Base-by-base conservation (phyloP, 1,284 basidiomycete genomes). In the Ganoderma resinaceum region DNA sequence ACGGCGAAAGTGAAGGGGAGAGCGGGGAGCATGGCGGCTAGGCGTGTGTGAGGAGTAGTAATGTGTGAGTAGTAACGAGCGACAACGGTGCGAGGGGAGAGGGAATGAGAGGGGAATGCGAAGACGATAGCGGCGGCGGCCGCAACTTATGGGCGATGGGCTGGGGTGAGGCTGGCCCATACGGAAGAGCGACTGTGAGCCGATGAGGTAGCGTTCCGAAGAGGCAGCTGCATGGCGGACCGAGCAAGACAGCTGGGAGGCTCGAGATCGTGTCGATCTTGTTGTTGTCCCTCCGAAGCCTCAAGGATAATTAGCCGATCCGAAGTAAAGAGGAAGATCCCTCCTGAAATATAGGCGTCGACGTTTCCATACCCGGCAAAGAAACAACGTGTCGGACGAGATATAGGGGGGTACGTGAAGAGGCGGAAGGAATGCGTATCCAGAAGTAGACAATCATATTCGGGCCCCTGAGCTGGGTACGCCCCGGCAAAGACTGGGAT, bases 131-230 rank as follows among this genome's bases (percentile, higher is more conserved):
- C 11, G 23, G 14, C 23, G 46, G 23, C 5, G 46, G 46, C 60
- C 60, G 61, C n/a, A 5, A 60, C 57, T 63, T 66, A 66, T 23
- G 58, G 53, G 66, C 63, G 64, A 61, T 64, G 63, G 66, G 63
- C 37, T 9, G 9, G 2, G 61, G 35, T 20, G 42, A 35, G n/a
- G 20, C 4, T 38, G 40, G 23, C n/a, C 43, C 61, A 67, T 66
- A 66, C 37, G 60, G 61, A 49, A 20, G 46, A n/a, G 40, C 42
- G 16, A 33, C 23, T 33, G 40, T 60, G 64, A 26, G 40, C 23
- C 20, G 62, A 63, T 2, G 8, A 12, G 1, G 35, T 31, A 37
- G 8, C 20, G 31, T 23, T 35, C 9, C 33, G 31, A n/a, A 37
- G 33, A 18, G 20, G 4, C 9, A 23, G 55, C 11, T 3, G 14